Conservation (phyloP, 2,329 filamentous ascomycete genomes). For the Aspergillus bombycis region DNA sequence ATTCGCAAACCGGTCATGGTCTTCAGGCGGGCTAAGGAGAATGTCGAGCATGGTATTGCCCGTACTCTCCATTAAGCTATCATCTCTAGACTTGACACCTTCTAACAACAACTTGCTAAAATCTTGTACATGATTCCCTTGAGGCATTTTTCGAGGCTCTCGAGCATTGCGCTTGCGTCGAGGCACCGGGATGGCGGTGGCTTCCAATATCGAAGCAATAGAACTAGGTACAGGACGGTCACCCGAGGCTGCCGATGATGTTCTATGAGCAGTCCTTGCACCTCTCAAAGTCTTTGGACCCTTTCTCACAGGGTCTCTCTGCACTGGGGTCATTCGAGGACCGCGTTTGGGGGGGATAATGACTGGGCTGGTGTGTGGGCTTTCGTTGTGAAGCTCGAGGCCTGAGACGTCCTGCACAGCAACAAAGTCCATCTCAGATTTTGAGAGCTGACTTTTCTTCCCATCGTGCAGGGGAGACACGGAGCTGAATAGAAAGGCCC, state of each 20-base stretch:
- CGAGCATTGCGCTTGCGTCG: conserved; percentile 43
- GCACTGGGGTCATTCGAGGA: conserved; percentile 25
- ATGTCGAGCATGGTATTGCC: conserved; percentile 56
- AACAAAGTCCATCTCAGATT: conserved; percentile 13
- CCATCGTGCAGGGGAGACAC: conserved; percentile 22
- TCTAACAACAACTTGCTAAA: conserved; percentile 63
- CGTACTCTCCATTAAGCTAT: conserved; percentile 45
- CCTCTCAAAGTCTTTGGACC: conserved; percentile 25
- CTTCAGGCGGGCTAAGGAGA: conserved; percentile 58
- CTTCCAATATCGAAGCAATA: conserved; percentile 60
- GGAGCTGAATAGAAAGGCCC: conserved; percentile 43
- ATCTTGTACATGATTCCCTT: conserved; percentile 48
- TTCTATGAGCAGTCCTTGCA: conserved; percentile 25
- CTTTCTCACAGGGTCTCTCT: conserved; percentile 17
- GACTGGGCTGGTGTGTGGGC: conserved; percentile 34
- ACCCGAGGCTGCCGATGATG: conserved; percentile 32
- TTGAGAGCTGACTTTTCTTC: conserved; percentile 18
- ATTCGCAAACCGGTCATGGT: conserved; percentile 42
- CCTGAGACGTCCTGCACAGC: conserved; percentile 17
- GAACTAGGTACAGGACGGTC: conserved; percentile 55
- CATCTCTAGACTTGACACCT: conserved; percentile 53
- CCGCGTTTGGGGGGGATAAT: conserved; percentile 40
- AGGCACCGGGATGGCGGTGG: conserved; percentile 62
- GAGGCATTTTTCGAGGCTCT: conserved; percentile 42
- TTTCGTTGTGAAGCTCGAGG: conserved; percentile 21